A percentile compares a stretch with the other conserved stretches of the same genome.
These are phyloP conservation scores for Pythium insidiosum DNA, from an alignment of 352 stramenopile species.

Conservation along the genomic window DNA sequence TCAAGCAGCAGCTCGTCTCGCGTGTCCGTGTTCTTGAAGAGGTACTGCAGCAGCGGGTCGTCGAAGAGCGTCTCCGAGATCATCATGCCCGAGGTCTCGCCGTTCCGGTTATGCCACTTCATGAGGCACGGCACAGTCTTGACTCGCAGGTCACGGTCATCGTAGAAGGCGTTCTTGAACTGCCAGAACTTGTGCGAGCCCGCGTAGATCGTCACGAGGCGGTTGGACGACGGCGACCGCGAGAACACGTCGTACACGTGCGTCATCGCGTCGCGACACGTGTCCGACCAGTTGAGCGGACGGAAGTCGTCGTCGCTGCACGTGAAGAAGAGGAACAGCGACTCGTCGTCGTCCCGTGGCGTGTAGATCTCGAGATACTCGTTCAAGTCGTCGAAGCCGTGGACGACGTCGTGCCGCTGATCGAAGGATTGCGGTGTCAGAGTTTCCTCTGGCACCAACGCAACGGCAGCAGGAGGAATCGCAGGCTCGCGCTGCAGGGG, in stretches of 20 bases:
- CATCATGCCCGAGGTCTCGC: constrained; percentile 47
- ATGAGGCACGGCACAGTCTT: constrained; percentile 55
- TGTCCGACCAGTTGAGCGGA: constrained; percentile 38
- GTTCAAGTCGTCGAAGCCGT: constrained; percentile 39
- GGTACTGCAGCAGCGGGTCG: constrained; percentile 47
- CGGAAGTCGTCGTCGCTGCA: constrained; percentile 41
- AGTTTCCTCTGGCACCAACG: no score
- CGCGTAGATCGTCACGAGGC: constrained; percentile 46
- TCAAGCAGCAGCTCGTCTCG: constrained; percentile 27
- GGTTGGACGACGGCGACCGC: constrained; percentile 42
- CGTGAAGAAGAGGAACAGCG: constrained; percentile 64
- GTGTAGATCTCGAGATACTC: constrained; percentile 40
- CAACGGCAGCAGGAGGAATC: no score
- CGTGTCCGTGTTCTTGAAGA: constrained; percentile 51
- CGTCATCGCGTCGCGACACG: constrained; percentile 31
- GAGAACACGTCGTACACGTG: constrained; percentile 46
- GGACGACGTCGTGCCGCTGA: constrained; percentile 32
- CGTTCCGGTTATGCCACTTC: constrained; percentile 43
- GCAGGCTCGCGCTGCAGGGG: no score
- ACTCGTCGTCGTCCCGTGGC: constrained; percentile 13
- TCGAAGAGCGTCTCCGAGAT: constrained; percentile 38
- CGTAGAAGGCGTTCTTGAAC: constrained; percentile 40
- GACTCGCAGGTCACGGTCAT: constrained; percentile 50
- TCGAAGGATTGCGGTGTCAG: no score
- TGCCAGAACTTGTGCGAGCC: constrained; percentile 46